Evolutionary conservation across 1,284 basidiomycete species (phyloP).

Genomic region (Cryptococcus sp.): DNA sequence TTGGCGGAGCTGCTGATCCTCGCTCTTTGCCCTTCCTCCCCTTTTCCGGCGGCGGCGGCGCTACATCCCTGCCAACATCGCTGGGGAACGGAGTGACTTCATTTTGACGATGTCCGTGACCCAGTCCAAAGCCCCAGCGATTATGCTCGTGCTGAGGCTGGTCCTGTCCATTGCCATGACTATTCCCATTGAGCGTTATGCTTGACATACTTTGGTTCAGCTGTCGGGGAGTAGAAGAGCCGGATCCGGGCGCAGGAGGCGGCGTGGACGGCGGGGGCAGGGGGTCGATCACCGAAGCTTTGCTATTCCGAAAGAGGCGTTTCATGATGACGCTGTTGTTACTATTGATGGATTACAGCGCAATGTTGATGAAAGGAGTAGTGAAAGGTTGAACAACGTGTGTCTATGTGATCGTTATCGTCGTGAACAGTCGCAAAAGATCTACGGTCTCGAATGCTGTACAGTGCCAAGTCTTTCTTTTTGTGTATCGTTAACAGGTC

Average conservation of each 20-base stretch:
- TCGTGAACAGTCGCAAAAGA: too few relatives aligned
- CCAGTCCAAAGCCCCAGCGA: constrained; percentile 15
- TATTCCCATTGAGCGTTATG: neutral
- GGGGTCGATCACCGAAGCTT: constrained; percentile 18
- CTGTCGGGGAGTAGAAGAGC: constrained; percentile 5
- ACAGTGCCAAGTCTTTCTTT: too few relatives aligned
- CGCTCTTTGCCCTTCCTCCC: constrained; percentile 15
- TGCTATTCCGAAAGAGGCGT: constrained; percentile 19
- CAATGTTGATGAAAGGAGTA: too few relatives aligned
- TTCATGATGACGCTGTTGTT: constrained; percentile 11
- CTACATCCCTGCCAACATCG: constrained; percentile 26
- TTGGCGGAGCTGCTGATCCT: constrained; percentile 11
- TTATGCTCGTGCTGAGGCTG: constrained; percentile 1
- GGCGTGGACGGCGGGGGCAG: constrained; percentile 12
- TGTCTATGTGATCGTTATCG: too few relatives aligned
- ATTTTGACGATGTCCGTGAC: constrained; percentile 3
- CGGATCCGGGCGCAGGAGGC: constrained; percentile 9
- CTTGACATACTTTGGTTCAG: neutral
- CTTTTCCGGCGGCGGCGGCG: constrained; percentile 2
- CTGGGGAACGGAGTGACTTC: constrained; percentile 45
- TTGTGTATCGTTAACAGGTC: too few relatives aligned
- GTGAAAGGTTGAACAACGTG: too few relatives aligned
- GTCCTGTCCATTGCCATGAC: neutral
- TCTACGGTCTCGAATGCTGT: too few relatives aligned
- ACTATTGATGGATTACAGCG: too few relatives aligned